Base-by-base conservation (phyloP, 768 basidiomycete species). In the Suillus tomentosus region DNA sequence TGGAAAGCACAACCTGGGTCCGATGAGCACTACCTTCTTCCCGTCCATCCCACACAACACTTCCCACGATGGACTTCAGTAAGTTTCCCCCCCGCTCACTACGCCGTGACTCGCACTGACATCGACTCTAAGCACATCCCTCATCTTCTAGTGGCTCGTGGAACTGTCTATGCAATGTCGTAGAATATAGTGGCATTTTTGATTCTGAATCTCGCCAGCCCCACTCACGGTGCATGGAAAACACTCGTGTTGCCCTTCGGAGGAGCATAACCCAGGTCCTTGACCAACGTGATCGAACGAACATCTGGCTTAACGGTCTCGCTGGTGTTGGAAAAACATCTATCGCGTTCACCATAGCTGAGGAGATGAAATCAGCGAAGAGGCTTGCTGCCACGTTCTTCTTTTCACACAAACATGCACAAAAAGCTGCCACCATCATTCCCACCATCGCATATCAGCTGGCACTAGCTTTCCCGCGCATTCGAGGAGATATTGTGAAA, bases 361-460 rank as follows among this genome's bases (percentile, higher is more conserved):
- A 53, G 31, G 17, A 34, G 19, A 19, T 54, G 53, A 54, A 54
- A 54, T 4, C 10, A 27, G 66, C 58, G 3, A 15, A 27, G 14
- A 67, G 66, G 43, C 67, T 70, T 9, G 67, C 63, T 24, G 69
- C 65, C 6, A 63, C 64, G 0, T 70, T 70, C 22, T 70, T 70
- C 68, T 70, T 70, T n/a, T 63, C 69, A 19, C 62, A 63, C 22
- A 51, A 61, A 9, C 60, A 64, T 13, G 62, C 60, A 7, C 64
- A 67, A 34, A 54, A 54, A 31, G 15, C 5, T 17, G 17, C 53
- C 7, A 27, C 54, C 1, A 47, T 70, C 9, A 63, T 70, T 57
- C 65, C 65, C 5, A 68, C 69, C 3, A 59, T 70, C 5, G 67
- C 69, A 5, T 68, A 68, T 37, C 66, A 68, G 36, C 62, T 70